phyloP scores from a whole-genome alignment of 768 basidiomycete genomes.

The Collybia sp. region DNA sequence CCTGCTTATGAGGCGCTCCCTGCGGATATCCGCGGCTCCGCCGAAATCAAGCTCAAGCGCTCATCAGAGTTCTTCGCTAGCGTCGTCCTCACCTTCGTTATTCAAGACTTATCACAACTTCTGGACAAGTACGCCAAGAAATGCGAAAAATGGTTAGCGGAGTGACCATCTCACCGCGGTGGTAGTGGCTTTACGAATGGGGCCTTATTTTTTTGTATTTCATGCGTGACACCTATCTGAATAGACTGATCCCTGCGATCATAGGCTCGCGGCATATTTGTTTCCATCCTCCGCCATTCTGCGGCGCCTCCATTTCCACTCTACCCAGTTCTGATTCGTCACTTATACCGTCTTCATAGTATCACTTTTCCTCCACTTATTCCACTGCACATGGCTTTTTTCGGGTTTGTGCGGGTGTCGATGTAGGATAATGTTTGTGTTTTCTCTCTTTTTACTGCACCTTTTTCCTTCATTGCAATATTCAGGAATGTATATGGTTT shows the following conservation, averaged over 20 bases:
- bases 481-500: not conserved
- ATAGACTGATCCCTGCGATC: not conserved
- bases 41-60: slow-evolving; percentile 74
- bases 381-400: slow-evolving; percentile 12
- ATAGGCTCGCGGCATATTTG: slow-evolving; percentile 5
- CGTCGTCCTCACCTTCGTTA: slow-evolving; percentile 85
- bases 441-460: slow-evolving; percentile 1
- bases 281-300: slow-evolving; percentile 6
- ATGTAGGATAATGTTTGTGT: slow-evolving; percentile 12
- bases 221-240: slow-evolving; percentile 8
- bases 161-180: slow-evolving; percentile 34
- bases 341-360: slow-evolving; percentile 16
- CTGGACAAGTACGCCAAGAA: slow-evolving; percentile 93
- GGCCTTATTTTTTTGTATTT: slow-evolving; percentile 12
- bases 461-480: too few relatives aligned
- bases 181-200: slow-evolving; percentile 4
- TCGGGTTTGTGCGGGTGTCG: slow-evolving; percentile 7
- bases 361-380: not conserved
- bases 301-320: slow-evolving; percentile 5
- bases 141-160: slow-evolving; percentile 88
- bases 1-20: slow-evolving; percentile 74
- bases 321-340: slow-evolving; percentile 6
- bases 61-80: slow-evolving; percentile 90
- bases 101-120: slow-evolving; percentile 79
- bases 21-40: slow-evolving; percentile 50